Base-by-base conservation (phyloP, 1,284 basidiomycete species). In the Melampsora abietis-canadensis region DNA sequence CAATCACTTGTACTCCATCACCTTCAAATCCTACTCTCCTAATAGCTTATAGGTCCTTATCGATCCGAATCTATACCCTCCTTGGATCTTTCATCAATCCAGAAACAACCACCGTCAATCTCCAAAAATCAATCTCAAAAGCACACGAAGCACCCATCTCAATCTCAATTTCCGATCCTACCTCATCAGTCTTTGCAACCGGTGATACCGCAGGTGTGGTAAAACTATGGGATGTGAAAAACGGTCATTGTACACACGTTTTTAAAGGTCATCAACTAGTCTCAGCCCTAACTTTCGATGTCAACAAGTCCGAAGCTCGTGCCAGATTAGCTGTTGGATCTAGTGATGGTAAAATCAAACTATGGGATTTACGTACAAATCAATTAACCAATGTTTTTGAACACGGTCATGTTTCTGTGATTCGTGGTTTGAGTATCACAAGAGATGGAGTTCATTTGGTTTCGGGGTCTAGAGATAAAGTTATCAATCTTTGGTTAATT, bases 211-310 rank as follows among this genome's bases (percentile, higher is more conserved):
- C 98, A 79, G 95, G 96, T 17, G 87, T 92, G 24, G 95, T 97
- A 73, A 98, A 98, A 85, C 91, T 99, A 10, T 98, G 94, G 93
- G 91, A 98, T 81, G 87, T 95, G 61, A 84, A 86, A 2, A 88
- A 89, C 21, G 95, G 93, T 10, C 94, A 90, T 81, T 88, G 92
- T 54, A 99, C 96, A 0, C 96, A 99, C 82, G 86, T 94, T 15
- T 94, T 97, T 85, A 91, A 91, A 80, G 95, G 95, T 12, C 96
- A 98, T 80, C 96, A 94, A 7, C 91, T 97, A 67, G 90, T 98
- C 79, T 92, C 91, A 77, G 91, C 96, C 10, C 84, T 96, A 67
- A 85, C 87, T 60, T 97, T 95, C 83, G 89, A 89, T 81, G 77
- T 76, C 4, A 24, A 66, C 61, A 61, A 60, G 67, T 66, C 17